Base-by-base conservation (phyloP, 1,284 basidiomycete species). In the Nidula niveotomentosa region DNA sequence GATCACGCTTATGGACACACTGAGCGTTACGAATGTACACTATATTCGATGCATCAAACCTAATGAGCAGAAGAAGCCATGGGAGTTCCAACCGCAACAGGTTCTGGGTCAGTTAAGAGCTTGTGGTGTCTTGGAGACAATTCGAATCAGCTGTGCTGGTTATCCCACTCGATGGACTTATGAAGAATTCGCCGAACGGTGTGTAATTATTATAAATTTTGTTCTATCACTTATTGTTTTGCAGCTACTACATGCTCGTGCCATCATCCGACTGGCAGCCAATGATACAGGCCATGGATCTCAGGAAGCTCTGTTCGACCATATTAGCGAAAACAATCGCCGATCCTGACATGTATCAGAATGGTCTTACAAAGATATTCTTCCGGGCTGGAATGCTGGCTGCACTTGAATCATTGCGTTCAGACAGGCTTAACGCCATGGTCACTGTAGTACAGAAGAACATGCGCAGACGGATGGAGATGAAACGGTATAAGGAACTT, bases 21-120 rank as follows among this genome's bases (percentile, higher is more conserved):
- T 99, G 62, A 92, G 94, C 65, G 90, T 93, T 58, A 99, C 97
- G 18, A 98, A 99, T 65, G 97, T 98, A 1, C 97, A 99, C 71
- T 99, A 99, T 69, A 99, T 99, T 65, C 89, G 97, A 53, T 99
- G 97, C 73, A 99, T 99, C 80, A 99, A 99, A 73, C 97, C 97
- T 1, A 99, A 99, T 70, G 97, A 99, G 67, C 83, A 85, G 59
- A 99, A 99, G 76, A 86, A 83, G 56, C 95, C 97, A 17, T 99
- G 97, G 97, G 93, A 95, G 68, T 96, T 98, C 65, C 88, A 93
- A 54, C 93, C 96, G 30, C 94, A 96, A 63, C 96, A 98, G 70
- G 96, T 99, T 13, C 76, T 99, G 41, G 90, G 94, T 36, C 97
- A 99, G 70, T 78, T 99, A 39, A 85, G 97, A 48, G 97, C 97